Conservation (phyloP, 208 protist species). For the Wallacemonas sp. region DNA sequence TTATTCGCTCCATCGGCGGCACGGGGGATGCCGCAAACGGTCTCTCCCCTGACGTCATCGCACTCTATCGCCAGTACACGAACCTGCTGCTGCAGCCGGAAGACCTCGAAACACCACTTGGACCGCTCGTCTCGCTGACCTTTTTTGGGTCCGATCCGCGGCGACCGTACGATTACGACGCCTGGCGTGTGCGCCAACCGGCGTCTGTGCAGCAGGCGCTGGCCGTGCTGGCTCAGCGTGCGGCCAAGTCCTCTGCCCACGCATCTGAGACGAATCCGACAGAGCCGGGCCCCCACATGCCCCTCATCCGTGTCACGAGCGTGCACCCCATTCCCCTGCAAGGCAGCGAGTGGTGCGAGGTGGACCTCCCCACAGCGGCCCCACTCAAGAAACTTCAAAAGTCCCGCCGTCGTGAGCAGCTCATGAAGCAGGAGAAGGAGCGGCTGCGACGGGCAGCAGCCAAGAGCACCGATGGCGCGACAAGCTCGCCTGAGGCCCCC, state of each 20-base stretch:
- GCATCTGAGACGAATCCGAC: too few relatives aligned
- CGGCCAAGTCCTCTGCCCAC: not conserved
- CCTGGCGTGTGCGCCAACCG: slow-evolving; percentile 38
- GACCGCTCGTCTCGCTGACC: slow-evolving; percentile 61
- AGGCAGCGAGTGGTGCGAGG: slow-evolving; percentile 53
- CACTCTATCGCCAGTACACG: not conserved
- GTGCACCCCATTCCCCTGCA: slow-evolving; percentile 50
- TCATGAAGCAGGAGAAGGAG: slow-evolving; percentile 27
- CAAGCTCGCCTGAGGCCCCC: too few relatives aligned
- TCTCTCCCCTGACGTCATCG: not conserved
- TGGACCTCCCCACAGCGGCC: slow-evolving; percentile 40
- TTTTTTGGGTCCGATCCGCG: slow-evolving; percentile 64
- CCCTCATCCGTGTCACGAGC: slow-evolving; percentile 33
- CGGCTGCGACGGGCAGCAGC: slow-evolving; percentile 11
- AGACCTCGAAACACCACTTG: slow-evolving; percentile 7
- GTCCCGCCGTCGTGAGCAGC: slow-evolving; percentile 20
- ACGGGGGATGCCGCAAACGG: not conserved
- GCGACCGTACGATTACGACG: slow-evolving; percentile 32
- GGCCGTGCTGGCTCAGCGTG: slow-evolving; percentile 12
- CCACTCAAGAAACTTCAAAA: slow-evolving; percentile 32
- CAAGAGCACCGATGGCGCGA: slow-evolving; percentile 4
- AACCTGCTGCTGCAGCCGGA: not conserved
- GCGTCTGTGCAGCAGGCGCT: slow-evolving; percentile 27
- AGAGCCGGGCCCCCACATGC: slow-evolving; percentile 19
- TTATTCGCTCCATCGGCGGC: slow-evolving; percentile 3